Base-by-base conservation (phyloP, 495 filamentous ascomycete species). In the Penicillium parvum region DNA sequence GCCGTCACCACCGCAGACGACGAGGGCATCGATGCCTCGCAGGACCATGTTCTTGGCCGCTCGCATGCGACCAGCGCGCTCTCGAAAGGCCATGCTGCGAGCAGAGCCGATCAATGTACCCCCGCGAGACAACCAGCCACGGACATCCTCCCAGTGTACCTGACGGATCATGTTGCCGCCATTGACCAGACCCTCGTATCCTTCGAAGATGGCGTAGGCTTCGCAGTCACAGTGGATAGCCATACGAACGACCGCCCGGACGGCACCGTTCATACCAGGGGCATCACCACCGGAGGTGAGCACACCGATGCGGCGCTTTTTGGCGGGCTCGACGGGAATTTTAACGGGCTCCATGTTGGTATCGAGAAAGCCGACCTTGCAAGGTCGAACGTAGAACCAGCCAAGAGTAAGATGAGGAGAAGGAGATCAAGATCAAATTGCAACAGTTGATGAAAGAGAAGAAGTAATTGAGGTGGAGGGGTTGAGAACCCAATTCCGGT, bases 281-380 rank as follows among this genome's bases (percentile, higher is more conserved):
- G 91, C 88, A 73, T 99, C 94, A 53, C 94, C 94, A 50, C 94
- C 94, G 47, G 86, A 92, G 47, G 94, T 99, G 84, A 99, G 87
- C 46, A 97, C 84, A 35, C 80, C 94, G 57, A 99, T 94, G 51
- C 84, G 81, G 71, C 91, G 89, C 60, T 81, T 83, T 56, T 74
- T 76, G 33, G 70, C 50, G 8, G 65, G 68, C 7, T 65, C 42
- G 33, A 61, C 53, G 48, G 67, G 61, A 27, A 55, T 44, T 23
- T 64, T 58, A 30, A 46, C 26, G 33, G 66, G 38, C 37, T 65
- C 60, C 66, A 72, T 72, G 41, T 39, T 45, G 49, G 41, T 37
- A 49, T 50, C 29, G 46, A 40, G 29, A 38, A 20, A 21, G 30
- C 34, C 49, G 47, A 50, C 50, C 54, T 20, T 30, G 26, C 22